A percentile compares a stretch with the other conserved stretches of the same genome.
These are phyloP conservation scores for Hypoxylon sp. DNA, from an alignment of 2,329 filamentous ascomycete species.

Conservation along the genomic window DNA sequence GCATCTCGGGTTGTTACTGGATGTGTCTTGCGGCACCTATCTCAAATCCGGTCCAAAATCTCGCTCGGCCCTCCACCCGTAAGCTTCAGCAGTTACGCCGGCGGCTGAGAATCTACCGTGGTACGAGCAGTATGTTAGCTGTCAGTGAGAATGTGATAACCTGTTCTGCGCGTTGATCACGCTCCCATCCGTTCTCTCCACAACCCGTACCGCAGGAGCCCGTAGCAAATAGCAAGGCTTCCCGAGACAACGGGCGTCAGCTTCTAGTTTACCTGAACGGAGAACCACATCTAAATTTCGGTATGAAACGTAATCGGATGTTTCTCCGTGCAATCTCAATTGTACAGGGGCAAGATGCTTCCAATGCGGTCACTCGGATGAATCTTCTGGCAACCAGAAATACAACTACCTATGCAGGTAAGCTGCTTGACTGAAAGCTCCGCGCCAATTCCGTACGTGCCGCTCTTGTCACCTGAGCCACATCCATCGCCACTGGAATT, in stretches of 20 bases:
- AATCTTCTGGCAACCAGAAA: constrained; percentile 3
- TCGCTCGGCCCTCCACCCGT: background rate
- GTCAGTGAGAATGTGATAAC: constrained; percentile 7
- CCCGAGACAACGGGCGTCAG: constrained; percentile 38
- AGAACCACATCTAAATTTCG: constrained; percentile 1
- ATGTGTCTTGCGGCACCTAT: constrained; percentile 1
- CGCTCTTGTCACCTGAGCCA: constrained; percentile 5
- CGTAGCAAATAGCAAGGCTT: constrained; percentile 35
- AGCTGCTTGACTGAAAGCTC: constrained; percentile 7
- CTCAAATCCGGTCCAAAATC: constrained; percentile 10
- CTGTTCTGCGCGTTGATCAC: constrained; percentile 28
- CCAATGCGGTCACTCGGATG: constrained; percentile 1
- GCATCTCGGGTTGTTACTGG: constrained; percentile 5
- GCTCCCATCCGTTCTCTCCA: constrained; percentile 15
- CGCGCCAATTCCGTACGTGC: constrained; percentile 12
- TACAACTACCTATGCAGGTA: background rate
- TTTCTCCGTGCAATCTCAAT: constrained; percentile 13
- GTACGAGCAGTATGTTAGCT: background rate
- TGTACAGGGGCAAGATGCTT: constrained; percentile 9
- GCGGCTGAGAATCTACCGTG: constrained; percentile 1
- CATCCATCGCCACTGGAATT: constrained; percentile 6
- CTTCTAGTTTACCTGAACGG: constrained; percentile 4
- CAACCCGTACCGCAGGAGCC: constrained; percentile 28
- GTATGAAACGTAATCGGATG: background rate
- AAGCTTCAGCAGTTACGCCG: background rate